Percentiles rank a stretch among this genome's conserved stretches.
Conservation (phyloP, 202 grass and related monocot genomes). For the Musa balbisiana region DNA sequence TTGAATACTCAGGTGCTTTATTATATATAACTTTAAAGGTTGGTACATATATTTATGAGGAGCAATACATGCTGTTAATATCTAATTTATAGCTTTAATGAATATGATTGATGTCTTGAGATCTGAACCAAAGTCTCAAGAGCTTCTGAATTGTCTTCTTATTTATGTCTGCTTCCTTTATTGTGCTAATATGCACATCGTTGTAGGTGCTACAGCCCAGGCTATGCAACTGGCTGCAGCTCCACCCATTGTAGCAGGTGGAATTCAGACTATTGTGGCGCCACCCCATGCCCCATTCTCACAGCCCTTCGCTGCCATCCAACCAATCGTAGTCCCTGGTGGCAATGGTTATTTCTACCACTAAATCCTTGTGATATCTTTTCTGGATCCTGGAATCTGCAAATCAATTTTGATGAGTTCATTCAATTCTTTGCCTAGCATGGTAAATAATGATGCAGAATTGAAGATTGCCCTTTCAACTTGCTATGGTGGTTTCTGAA, state of each 20-base stretch:
- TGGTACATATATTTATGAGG: too few relatives aligned
- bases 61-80: too few relatives aligned
- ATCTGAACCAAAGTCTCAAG: neutral
- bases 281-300: conserved; percentile 45
- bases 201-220: conserved; percentile 24
- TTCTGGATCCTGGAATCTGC: neutral
- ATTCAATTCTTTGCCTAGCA: neutral
- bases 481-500: too few relatives aligned
- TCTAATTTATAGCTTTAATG: too few relatives aligned
- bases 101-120: too few relatives aligned
- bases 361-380: neutral
- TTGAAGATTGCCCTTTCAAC: too few relatives aligned
- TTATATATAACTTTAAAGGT: too few relatives aligned
- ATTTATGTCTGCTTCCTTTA: neutral
- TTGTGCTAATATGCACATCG: neutral
- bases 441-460: too few relatives aligned
- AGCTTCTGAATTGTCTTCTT: neutral
- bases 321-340: conserved; percentile 56
- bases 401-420: conserved; percentile 3
- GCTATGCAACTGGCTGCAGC: conserved; percentile 33
- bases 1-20: too few relatives aligned
- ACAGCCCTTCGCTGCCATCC: conserved; percentile 46
- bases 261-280: conserved; percentile 40
- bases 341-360: conserved; percentile 23
- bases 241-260: conserved; percentile 40